These are phyloP conservation scores for Tephrocybe sp. DNA, from an alignment of 768 basidiomycete genomes.

Conservation along the genomic window DNA sequence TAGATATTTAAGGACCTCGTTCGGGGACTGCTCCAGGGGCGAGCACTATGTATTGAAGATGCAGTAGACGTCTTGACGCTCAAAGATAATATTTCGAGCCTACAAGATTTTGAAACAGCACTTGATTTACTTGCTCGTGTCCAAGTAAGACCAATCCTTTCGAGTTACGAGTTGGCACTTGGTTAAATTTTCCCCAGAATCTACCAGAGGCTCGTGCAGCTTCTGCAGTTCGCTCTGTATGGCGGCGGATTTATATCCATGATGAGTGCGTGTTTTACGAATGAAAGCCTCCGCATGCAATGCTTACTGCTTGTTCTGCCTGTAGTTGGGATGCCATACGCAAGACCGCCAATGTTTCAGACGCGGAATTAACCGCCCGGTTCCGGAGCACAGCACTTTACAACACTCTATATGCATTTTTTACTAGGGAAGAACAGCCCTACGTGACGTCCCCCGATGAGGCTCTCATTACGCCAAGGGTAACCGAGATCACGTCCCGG, in stretches of 20 bases:
- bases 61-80: constrained; percentile 81
- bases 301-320: background rate
- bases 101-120: constrained; percentile 69
- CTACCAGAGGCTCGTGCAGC: constrained; percentile 69
- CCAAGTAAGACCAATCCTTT: constrained; percentile 36
- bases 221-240: constrained; percentile 73
- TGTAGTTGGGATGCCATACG: constrained; percentile 77
- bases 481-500: constrained; percentile 62
- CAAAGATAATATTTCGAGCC: constrained; percentile 67
- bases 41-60: constrained; percentile 75
- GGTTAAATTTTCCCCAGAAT: constrained; percentile 38
- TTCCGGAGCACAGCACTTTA: constrained; percentile 77
- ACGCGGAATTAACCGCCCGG: constrained; percentile 72
- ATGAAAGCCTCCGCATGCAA: background rate
- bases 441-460: constrained; percentile 57
- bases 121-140: constrained; percentile 63
- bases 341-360: constrained; percentile 73
- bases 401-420: constrained; percentile 53
- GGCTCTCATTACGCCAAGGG: constrained; percentile 58
- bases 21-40: constrained; percentile 70
- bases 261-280: constrained; percentile 77
- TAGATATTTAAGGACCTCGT: constrained; percentile 74
- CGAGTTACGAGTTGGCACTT: background rate
- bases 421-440: constrained; percentile 39
- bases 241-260: constrained; percentile 86